Evolutionary conservation across 768 basidiomycete genomes (phyloP).

Genomic region (Trametes sanguinea): DNA sequence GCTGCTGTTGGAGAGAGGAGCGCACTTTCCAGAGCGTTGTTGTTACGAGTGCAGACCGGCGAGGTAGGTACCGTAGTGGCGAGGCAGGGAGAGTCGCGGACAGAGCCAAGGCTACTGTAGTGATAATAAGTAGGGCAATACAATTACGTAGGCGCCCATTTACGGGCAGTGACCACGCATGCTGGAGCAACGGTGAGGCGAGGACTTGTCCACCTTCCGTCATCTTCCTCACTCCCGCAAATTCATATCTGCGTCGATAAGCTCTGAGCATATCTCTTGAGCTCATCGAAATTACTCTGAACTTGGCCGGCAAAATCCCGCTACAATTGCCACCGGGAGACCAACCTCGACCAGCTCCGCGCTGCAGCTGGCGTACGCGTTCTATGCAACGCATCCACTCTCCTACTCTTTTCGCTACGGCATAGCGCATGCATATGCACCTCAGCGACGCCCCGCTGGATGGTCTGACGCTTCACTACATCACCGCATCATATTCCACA

Average conservation of each 20-base stretch:
- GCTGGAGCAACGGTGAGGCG: constrained; percentile 8
- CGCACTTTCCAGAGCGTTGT: no score
- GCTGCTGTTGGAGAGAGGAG: no score
- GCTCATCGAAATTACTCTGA: background rate
- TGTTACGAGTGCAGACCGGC: no score
- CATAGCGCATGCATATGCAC: constrained; percentile 23
- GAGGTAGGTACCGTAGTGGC: no score
- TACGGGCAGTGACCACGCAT: background rate
- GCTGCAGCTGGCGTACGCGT: background rate
- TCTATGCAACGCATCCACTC: constrained; percentile 3
- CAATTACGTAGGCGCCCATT: constrained; percentile 3
- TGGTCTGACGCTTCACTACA: constrained; percentile 10
- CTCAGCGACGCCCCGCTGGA: constrained; percentile 22
- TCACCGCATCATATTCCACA: background rate
- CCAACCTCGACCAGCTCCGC: background rate
- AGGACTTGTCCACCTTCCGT: constrained; percentile 5
- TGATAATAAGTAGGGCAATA: background rate
- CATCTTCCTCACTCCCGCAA: background rate
- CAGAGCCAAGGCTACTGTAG: background rate
- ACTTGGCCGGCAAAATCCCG: background rate
- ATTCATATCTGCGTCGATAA: constrained; percentile 4
- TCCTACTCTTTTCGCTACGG: background rate
- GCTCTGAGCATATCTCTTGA: background rate
- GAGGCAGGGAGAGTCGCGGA: no score
- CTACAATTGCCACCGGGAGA: constrained; percentile 1